Evolutionary conservation across 371 early-diverging fungal genomes (phyloP).

Genomic region (Apophysomyces variabilis): DNA sequence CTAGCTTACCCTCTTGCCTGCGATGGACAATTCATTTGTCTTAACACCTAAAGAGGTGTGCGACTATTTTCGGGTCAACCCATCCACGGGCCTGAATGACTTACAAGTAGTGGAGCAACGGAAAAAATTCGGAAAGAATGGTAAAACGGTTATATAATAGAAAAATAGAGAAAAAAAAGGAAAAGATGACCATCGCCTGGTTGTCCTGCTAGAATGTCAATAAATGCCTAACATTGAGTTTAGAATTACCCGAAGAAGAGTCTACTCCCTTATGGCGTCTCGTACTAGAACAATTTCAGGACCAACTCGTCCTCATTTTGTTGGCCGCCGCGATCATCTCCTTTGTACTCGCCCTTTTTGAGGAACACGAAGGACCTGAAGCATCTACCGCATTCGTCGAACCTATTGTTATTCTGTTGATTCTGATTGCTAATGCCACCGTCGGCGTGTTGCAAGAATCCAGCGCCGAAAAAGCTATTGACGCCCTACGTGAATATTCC

Average conservation of each 20-base stretch:
- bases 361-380: slow-evolving; percentile 65
- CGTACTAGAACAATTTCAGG: slow-evolving; percentile 95
- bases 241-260: slow-evolving; percentile 83
- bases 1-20: slow-evolving; percentile 14
- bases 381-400: slow-evolving; percentile 91
- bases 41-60: slow-evolving; percentile 72
- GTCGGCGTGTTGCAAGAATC: slow-evolving; percentile 97
- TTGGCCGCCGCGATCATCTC: slow-evolving; percentile 91
- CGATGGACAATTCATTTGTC: slow-evolving; percentile 72
- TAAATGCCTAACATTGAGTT: not conserved
- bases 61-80: slow-evolving; percentile 64
- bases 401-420: slow-evolving; percentile 94
- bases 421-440: slow-evolving; percentile 96
- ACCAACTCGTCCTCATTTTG: slow-evolving; percentile 95
- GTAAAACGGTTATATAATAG: slow-evolving; percentile 41
- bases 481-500: slow-evolving; percentile 93
- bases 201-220: not conserved
- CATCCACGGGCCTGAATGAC: slow-evolving; percentile 61
- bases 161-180: no score
- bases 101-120: slow-evolving; percentile 60
- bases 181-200: not conserved
- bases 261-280: slow-evolving; percentile 91
- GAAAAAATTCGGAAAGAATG: slow-evolving; percentile 75
- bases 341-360: slow-evolving; percentile 90
- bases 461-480: slow-evolving; percentile 97